Conservation (phyloP, 164 flowering plant species). For the Vitis riparia region DNA sequence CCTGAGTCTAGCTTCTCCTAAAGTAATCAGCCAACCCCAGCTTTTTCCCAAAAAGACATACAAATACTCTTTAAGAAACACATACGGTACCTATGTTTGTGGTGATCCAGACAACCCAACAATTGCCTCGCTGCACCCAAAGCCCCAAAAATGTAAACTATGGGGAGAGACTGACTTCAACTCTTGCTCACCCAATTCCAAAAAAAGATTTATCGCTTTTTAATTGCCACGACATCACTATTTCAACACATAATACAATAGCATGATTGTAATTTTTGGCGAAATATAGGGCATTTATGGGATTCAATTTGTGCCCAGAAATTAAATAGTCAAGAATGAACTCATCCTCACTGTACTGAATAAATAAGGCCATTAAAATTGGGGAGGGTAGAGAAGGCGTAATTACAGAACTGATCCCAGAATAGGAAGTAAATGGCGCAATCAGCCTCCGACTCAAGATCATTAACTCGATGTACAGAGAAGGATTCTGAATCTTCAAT, state of each 20-base stretch:
- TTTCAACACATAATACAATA: too few relatives aligned
- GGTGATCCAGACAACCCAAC: constrained; percentile 6
- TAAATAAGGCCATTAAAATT: too few relatives aligned
- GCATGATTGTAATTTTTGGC: too few relatives aligned
- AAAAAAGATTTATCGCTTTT: too few relatives aligned
- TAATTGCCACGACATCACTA: too few relatives aligned
- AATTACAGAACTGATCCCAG: neutral
- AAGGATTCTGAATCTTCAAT: constrained; percentile 6
- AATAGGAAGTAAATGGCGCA: neutral
- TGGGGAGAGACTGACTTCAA: too few relatives aligned
- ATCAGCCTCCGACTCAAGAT: neutral
- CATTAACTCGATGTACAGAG: neutral
- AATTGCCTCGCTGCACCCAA: neutral
- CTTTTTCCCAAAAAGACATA: constrained; percentile 8
- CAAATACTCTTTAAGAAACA: constrained; percentile 7
- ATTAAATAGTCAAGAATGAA: too few relatives aligned
- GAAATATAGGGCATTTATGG: too few relatives aligned
- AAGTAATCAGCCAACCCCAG: constrained; percentile 17
- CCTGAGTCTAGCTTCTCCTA: neutral
- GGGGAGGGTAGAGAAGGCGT: neutral
- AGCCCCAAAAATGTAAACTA: neutral
- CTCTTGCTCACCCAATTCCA: too few relatives aligned
- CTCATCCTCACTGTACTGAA: too few relatives aligned
- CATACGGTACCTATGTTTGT: constrained; percentile 1
- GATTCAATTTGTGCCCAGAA: too few relatives aligned